phyloP scores from a whole-genome alignment of 202 grass and related monocot species.

The Musa balbisiana region DNA sequence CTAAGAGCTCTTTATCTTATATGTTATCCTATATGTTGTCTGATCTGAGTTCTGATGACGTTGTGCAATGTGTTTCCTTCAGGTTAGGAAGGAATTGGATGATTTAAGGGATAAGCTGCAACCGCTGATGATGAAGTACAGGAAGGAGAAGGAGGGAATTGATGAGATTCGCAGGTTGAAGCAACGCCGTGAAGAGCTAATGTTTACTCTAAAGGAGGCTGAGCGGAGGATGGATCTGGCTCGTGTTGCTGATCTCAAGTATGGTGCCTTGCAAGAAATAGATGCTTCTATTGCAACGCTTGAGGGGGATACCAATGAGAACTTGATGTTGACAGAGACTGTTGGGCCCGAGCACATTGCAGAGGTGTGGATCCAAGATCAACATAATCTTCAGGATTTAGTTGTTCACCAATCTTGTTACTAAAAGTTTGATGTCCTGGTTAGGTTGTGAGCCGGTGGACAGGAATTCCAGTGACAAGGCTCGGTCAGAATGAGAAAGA shows the following conservation, averaged over 20 bases:
- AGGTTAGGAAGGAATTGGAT: slow-evolving; percentile 77
- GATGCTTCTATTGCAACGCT: slow-evolving; percentile 68
- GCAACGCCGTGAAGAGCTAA: slow-evolving; percentile 71
- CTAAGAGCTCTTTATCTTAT: background rate
- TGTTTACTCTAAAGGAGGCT: slow-evolving; percentile 74
- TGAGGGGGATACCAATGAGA: slow-evolving; percentile 75
- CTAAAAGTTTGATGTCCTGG: background rate
- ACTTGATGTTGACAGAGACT: slow-evolving; percentile 90
- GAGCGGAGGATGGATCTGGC: slow-evolving; percentile 89
- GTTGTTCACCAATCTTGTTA: too few species aligned
- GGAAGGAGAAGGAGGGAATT: slow-evolving; percentile 87
- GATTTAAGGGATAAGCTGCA: slow-evolving; percentile 93
- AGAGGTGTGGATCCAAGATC: slow-evolving; percentile 39
- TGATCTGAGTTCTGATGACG: background rate
- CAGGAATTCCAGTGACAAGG: slow-evolving; percentile 82
- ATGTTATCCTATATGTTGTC: background rate
- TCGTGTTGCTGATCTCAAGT: slow-evolving; percentile 76
- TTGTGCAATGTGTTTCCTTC: background rate
- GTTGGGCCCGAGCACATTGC: slow-evolving; percentile 93
- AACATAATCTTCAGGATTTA: background rate
- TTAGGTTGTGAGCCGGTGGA: slow-evolving; percentile 89
- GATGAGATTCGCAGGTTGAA: slow-evolving; percentile 90
- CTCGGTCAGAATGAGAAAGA: slow-evolving; percentile 92
- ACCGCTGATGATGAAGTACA: slow-evolving; percentile 82
- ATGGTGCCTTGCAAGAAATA: slow-evolving; percentile 69